phyloP scores from a whole-genome alignment of 768 basidiomycete genomes.

The Panus rudis region DNA sequence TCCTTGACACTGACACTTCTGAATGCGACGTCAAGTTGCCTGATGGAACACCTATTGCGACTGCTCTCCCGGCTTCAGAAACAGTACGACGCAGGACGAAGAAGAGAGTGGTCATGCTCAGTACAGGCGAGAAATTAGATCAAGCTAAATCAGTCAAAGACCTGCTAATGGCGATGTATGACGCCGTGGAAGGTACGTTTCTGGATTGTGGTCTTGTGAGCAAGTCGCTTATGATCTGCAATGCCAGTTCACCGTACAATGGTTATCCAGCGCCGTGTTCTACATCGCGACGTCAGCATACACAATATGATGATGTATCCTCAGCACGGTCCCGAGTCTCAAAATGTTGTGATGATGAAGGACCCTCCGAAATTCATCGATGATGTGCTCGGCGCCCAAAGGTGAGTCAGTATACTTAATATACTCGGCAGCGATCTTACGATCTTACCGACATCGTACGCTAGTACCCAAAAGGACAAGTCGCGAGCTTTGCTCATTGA shows the following conservation, averaged over 20 bases:
- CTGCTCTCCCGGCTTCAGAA: too few relatives aligned
- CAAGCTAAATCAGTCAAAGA: constrained; percentile 8
- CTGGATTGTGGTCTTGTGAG: too few relatives aligned
- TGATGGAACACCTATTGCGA: too few relatives aligned
- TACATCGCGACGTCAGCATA: constrained; percentile 12
- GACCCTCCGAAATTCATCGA: constrained; percentile 4
- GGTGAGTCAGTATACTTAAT: too few relatives aligned
- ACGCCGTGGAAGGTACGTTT: constrained; percentile 6
- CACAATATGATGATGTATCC: constrained; percentile 13
- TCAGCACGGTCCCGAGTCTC: neutral
- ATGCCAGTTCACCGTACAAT: constrained; percentile 8
- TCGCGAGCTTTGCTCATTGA: constrained; percentile 7
- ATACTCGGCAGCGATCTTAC: too few relatives aligned
- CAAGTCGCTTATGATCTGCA: too few relatives aligned
- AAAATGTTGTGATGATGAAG: neutral
- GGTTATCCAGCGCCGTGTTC: neutral
- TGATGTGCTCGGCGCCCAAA: constrained; percentile 4
- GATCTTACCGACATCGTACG: too few relatives aligned
- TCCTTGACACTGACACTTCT: too few relatives aligned
- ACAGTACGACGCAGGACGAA: too few relatives aligned
- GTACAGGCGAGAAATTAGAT: constrained; percentile 1
- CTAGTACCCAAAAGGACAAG: too few relatives aligned
- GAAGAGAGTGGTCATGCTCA: constrained; percentile 7
- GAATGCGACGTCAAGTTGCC: too few relatives aligned
- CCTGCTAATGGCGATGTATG: constrained; percentile 10